These are phyloP conservation scores for Torulaspora franciscae DNA, from an alignment of 805 yeast species.

Conservation along the genomic window DNA sequence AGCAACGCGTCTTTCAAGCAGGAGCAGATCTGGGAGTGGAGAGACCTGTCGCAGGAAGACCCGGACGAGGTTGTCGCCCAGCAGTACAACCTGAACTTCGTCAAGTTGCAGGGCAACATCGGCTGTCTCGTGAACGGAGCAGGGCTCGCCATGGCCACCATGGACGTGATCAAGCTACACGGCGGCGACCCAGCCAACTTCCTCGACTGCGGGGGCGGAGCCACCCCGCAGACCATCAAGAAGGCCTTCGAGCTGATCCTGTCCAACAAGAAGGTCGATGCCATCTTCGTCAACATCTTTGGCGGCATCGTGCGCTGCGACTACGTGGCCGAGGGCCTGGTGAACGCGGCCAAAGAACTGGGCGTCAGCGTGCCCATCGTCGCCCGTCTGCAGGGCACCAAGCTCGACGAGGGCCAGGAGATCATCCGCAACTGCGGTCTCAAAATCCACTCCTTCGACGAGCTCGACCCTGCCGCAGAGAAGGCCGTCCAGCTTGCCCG, in stretches of 20 bases:
- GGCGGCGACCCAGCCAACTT: conserved; percentile 99
- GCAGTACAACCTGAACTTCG: conserved; percentile 85
- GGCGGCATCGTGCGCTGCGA: conserved; percentile 99
- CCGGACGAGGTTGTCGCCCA: conserved; percentile 94
- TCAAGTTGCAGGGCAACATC: conserved; percentile 96
- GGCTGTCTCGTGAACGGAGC: conserved; percentile 99
- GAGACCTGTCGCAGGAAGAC: conserved; percentile 97
- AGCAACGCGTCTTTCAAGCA: conserved; percentile 96
- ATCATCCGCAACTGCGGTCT: conserved; percentile 84
- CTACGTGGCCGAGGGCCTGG: conserved; percentile 95
- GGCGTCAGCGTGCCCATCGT: conserved; percentile 90
- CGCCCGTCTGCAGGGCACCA: conserved; percentile 98
- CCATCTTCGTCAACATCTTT: conserved; percentile 96
- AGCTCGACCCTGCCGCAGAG: conserved; percentile 95
- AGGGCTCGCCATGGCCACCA: conserved; percentile 99
- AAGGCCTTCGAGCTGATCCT: conserved; percentile 92
- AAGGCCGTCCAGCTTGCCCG: conserved; percentile 76
- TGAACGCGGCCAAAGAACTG: conserved; percentile 89
- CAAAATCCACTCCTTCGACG: conserved; percentile 85
- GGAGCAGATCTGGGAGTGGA: conserved; percentile 90
- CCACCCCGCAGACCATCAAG: conserved; percentile 97
- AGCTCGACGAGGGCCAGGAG: conserved; percentile 81
- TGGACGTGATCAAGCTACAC: conserved; percentile 97
- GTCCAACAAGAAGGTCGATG: conserved; percentile 82
- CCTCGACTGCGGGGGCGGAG: conserved; percentile 99